These are phyloP conservation scores for Clohesyomyces aquaticus DNA, from an alignment of 495 filamentous ascomycete genomes.

Conservation along the genomic window DNA sequence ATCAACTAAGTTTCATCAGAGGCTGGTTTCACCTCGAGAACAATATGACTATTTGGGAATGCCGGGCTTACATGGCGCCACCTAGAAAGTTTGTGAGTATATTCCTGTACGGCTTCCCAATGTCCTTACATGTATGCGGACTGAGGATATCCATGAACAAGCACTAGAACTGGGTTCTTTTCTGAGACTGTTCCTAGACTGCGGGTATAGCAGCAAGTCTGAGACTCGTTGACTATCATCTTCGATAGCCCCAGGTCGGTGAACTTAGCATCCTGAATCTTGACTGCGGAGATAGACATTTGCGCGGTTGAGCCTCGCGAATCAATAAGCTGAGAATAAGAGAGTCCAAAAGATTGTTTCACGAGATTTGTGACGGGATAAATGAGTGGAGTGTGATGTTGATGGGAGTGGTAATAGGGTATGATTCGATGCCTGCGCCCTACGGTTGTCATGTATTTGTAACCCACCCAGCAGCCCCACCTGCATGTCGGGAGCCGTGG, in stretches of 20 bases:
- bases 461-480: too few species aligned
- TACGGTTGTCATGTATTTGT: too few species aligned
- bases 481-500: too few species aligned
- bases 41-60: background rate
- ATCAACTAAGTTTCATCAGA: constrained; percentile 27
- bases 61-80: constrained; percentile 37
- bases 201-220: constrained; percentile 32
- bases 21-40: background rate
- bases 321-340: too few species aligned
- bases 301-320: background rate
- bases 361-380: too few species aligned
- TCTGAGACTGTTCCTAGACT: constrained; percentile 18
- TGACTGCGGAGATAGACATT: constrained; percentile 15
- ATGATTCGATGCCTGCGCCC: too few species aligned
- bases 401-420: too few species aligned
- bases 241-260: constrained; percentile 23
- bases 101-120: background rate
- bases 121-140: constrained; percentile 36
- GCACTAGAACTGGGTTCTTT: constrained; percentile 38
- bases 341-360: too few species aligned
- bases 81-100: constrained; percentile 5
- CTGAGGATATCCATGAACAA: constrained; percentile 46
- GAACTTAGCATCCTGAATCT: constrained; percentile 34
- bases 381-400: too few species aligned
- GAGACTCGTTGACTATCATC: constrained; percentile 19